Evolutionary conservation across 2,329 filamentous ascomycete genomes (phyloP).

Genomic region (Parascedosporium putredinis): DNA sequence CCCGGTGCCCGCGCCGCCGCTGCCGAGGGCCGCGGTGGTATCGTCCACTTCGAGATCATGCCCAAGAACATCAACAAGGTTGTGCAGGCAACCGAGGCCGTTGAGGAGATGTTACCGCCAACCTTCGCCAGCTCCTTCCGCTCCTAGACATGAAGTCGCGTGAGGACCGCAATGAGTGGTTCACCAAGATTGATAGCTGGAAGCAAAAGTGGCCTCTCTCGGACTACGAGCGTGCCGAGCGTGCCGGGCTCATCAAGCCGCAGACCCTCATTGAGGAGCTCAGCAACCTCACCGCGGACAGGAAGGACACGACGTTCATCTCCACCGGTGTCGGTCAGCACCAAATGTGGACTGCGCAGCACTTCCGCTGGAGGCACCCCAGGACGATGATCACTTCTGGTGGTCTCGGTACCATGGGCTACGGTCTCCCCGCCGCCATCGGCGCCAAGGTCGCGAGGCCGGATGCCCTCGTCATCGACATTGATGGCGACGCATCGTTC

Average conservation of each 20-base stretch:
- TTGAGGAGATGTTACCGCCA: slow-evolving; percentile 81
- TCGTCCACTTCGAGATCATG: slow-evolving; percentile 96
- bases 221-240: slow-evolving; percentile 68
- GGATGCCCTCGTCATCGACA: slow-evolving; percentile 82
- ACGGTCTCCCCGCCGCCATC: slow-evolving; percentile 85
- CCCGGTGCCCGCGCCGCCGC: slow-evolving; percentile 80
- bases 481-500: slow-evolving; percentile 97
- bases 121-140: slow-evolving; percentile 66
- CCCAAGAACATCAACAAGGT: slow-evolving; percentile 99
- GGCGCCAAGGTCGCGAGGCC: slow-evolving; percentile 76
- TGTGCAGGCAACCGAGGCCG: slow-evolving; percentile 87
- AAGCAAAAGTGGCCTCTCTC: slow-evolving; percentile 81
- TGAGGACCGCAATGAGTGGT: slow-evolving; percentile 71
- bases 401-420: slow-evolving; percentile 82
- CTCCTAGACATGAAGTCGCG: slow-evolving; percentile 52
- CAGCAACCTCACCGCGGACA: slow-evolving; percentile 68
- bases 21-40: slow-evolving; percentile 76
- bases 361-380: slow-evolving; percentile 88
- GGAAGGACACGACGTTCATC: slow-evolving; percentile 79
- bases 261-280: slow-evolving; percentile 88
- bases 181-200: slow-evolving; percentile 79
- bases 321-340: slow-evolving; percentile 93
- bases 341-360: slow-evolving; percentile 97
- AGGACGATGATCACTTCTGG: slow-evolving; percentile 94
- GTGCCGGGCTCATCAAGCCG: slow-evolving; percentile 78